Conservation (phyloP, 1,139 yeast genomes). For the Yamadazyma oceani region DNA sequence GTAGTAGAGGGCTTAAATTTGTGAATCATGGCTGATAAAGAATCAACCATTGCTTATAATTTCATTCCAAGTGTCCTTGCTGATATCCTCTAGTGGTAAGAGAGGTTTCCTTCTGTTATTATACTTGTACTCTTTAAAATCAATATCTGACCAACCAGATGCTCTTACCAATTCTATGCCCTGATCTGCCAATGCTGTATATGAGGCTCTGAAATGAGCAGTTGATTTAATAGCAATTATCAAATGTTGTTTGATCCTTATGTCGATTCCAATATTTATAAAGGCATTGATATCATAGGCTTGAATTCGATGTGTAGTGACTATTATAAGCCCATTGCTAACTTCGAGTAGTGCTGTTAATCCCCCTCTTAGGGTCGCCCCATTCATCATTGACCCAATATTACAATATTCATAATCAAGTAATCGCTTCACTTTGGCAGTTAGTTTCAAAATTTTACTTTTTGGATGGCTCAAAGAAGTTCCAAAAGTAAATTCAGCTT, state of each 20-base stretch:
- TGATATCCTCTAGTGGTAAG: conserved; percentile 9
- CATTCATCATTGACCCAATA: conserved; percentile 11
- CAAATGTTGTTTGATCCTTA: conserved; percentile 4
- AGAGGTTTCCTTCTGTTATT: conserved; percentile 1
- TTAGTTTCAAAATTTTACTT: conserved; percentile 5
- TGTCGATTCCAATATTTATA: conserved; percentile 9
- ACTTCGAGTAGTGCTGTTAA: conserved; percentile 7
- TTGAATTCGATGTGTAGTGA: conserved; percentile 11
- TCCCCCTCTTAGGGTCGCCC: conserved; percentile 9
- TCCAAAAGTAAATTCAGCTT: conserved; percentile 6
- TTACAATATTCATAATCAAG: conserved; percentile 8
- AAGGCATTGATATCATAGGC: conserved; percentile 13
- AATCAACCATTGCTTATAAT: not conserved
- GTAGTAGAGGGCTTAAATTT: too few species aligned
- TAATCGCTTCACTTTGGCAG: conserved; percentile 6
- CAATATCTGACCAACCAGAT: conserved; percentile 5
- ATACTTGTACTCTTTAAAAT: conserved; percentile 2
- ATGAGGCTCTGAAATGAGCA: conserved; percentile 11
- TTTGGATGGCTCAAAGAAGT: conserved; percentile 7
- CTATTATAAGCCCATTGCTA: conserved; percentile 8
- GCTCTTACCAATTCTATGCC: conserved; percentile 8
- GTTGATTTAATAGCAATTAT: conserved; percentile 10
- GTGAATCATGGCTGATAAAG: too few species aligned
- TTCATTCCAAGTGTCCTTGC: not conserved
- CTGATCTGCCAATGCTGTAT: conserved; percentile 10